These are phyloP conservation scores for Beverwykella pulmonaria DNA, from an alignment of 495 filamentous ascomycete species.

Conservation along the genomic window DNA sequence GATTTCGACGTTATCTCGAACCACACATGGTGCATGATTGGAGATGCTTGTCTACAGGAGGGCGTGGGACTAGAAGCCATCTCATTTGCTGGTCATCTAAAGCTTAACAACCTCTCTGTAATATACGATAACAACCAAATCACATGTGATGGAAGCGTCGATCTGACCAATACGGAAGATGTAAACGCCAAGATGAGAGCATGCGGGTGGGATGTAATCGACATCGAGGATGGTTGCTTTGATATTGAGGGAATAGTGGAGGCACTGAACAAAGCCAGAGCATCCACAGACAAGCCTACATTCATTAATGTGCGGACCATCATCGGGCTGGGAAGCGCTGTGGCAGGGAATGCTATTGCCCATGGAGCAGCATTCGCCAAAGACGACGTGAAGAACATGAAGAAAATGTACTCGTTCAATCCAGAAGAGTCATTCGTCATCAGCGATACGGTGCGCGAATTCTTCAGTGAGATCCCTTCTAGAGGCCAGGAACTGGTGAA, in stretches of 20 bases:
- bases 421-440: conserved; percentile 50
- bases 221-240: conserved; percentile 57
- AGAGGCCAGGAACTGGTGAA: conserved; percentile 49
- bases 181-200: conserved; percentile 63
- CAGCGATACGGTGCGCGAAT: conserved; percentile 51
- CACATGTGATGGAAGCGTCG: conserved; percentile 61
- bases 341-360: conserved; percentile 22
- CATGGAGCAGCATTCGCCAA: conserved; percentile 32
- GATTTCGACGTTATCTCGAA: conserved; percentile 54
- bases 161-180: conserved; percentile 60
- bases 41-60: conserved; percentile 63
- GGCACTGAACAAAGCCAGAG: conserved; percentile 52
- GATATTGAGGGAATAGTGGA: conserved; percentile 56
- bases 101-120: conserved; percentile 58
- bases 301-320: conserved; percentile 57
- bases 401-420: conserved; percentile 19
- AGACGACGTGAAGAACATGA: conserved; percentile 30
- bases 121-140: conserved; percentile 64
- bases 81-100: conserved; percentile 58
- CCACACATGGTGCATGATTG: conserved; percentile 59
- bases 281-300: conserved; percentile 54
- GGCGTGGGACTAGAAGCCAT: conserved; percentile 63
- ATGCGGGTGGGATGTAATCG: conserved; percentile 60
- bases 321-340: conserved; percentile 30
- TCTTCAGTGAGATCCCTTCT: conserved; percentile 51